These are phyloP conservation scores for Eucalyptus regnans DNA, from an alignment of 345 rosid genomes.

Conservation along the genomic window DNA sequence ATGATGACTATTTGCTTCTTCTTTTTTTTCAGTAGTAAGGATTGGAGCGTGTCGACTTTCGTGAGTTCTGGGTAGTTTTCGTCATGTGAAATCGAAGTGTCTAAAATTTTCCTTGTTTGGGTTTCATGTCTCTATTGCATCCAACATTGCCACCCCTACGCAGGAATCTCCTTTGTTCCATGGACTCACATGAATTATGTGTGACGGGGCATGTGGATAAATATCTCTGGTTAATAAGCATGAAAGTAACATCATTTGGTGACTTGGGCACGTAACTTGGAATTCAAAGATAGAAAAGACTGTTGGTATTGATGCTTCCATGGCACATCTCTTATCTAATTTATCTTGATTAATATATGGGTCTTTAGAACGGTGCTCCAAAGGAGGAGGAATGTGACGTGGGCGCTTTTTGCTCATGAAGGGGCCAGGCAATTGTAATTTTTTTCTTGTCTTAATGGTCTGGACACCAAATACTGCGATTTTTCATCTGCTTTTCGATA, in stretches of 20 bases:
- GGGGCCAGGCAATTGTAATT: not conserved
- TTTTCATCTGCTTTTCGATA: not conserved
- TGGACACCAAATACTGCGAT: not conserved
- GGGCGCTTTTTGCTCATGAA: not conserved
- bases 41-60: not conserved
- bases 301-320: not conserved
- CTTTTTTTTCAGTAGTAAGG: not conserved
- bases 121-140: not conserved
- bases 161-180: not conserved
- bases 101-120: not conserved
- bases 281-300: not conserved
- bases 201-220: not conserved
- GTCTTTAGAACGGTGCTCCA: not conserved
- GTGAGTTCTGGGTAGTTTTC: not conserved
- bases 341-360: not conserved
- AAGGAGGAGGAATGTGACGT: not conserved
- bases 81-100: not conserved
- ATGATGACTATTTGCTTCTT: not conserved
- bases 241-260: too few species aligned
- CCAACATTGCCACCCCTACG: not conserved
- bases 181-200: not conserved
- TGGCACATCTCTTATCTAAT: not conserved
- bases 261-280: not conserved
- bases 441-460: not conserved
- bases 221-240: not conserved